Evolutionary conservation across 1,284 basidiomycete species (phyloP), one percentile per base, ranked within the genome.

Genomic region (Chalciporus piperatoides): DNA sequence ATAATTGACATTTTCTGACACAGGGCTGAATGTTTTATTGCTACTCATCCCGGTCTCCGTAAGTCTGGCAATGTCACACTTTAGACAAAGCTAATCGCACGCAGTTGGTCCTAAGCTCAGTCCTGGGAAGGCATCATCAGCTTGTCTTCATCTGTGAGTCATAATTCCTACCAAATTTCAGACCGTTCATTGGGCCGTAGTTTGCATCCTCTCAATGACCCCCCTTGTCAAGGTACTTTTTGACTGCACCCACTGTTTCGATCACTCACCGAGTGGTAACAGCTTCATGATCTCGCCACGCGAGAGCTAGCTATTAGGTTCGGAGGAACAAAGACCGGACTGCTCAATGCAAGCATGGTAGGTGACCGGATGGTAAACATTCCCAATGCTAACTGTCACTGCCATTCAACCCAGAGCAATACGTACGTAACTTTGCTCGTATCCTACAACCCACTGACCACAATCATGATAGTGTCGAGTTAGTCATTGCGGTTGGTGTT

Each of bases 281-380:
- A 86, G 76, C 72, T 95, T 33, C 85, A 95, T 48, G 92, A 93
- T 52, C 78, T 92, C 49, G 81, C 81, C 0, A 93, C 88, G 0
- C 78, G 81, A 56, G 86, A 92, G 50, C 72, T 93, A 4, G 81
- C 90, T 2, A 65, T 85, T 19, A 80, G 86, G 39, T 77, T 88
- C 24, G 86, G 92, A 9, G 90, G 91, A 44, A 78, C 86, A 1
- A 83, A 84, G 55, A 83, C 86, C 0, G 90, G 88, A 12, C 71
- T 93, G 28, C 69, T 92, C 37, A 92, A 92, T 59, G 90, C 88
- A 11, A 93, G 86, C 54, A 74, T 94, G 78, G 86, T 86, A 61
- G 46, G 75, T 69, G 9, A 35, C n/a, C 9, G 6, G 15, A 3
- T 17, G 8, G 33, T 2, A 17, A 35, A 35, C n/a, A 15, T 8